Evolutionary conservation across 148 eudicot genomes (phyloP), one percentile per base, ranked within the genome.

Genomic region (Arbutus unedo): DNA sequence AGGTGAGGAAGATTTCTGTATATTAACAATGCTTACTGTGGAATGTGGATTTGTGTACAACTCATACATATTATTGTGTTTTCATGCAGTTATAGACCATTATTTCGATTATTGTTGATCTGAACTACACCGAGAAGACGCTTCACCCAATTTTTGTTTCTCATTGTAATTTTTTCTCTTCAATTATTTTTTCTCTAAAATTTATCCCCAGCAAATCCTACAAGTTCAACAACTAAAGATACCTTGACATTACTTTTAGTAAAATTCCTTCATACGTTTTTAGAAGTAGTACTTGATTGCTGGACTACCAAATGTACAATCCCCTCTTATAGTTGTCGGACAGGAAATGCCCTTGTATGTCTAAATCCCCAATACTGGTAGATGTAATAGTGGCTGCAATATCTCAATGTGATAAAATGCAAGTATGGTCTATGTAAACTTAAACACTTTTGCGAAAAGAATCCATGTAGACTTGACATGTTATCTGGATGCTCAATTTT

Each of bases 81-180:
- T 83, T 51, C 9, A 84, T 90, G 92, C 95, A 95, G 98, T 79
- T 93, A 53, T 85, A 93, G 84, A 90, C 98, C 50, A 92, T 83
- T 66, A 92, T 93, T 76, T 92, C 97, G 44, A 93, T 89, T 15
- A 93, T 95, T 73, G 98, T 93, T 86, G 98, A 95, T 86, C 84
- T 95, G n/a, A 95, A 95, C 88, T 95, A 95, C 87, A n/a, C 98
- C 98, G 97, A 95, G 92, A 95, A 93, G 91, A 93, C 98, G 1
- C 93, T 91, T 76, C 84, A 59, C 44, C 6, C 44, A 16, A 10
- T 78, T 81, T 54, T 57, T 21, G 2, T 47, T 57, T 16, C 80
- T 56, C 47, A 50, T 8, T 23, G 1, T 4, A 6, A 8, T 38
- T 2, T 44, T 72, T 2, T 72, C 1, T 1, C 38, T 2, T 14